phyloP scores from a whole-genome alignment of 2,329 filamentous ascomycete species.

The Chaetomium strumarium region DNA sequence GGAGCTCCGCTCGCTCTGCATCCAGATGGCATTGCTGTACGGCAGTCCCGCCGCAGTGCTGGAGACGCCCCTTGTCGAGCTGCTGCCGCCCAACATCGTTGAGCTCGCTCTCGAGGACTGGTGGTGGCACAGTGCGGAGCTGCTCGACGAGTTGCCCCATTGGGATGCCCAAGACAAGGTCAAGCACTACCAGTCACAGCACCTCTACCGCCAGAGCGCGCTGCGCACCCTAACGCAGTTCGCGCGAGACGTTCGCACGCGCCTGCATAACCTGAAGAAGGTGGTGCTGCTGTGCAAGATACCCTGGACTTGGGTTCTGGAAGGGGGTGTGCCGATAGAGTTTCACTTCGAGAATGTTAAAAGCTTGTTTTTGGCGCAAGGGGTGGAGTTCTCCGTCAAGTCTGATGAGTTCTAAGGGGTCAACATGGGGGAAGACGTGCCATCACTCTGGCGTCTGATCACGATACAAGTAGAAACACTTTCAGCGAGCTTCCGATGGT shows the following conservation, averaged over 20 bases:
- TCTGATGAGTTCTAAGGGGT: conserved; percentile 16
- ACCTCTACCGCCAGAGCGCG: conserved; percentile 19
- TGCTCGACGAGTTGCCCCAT: conserved; percentile 12
- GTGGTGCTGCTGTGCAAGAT: conserved; percentile 23
- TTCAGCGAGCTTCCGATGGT: too few species aligned
- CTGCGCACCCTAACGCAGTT: conserved; percentile 20
- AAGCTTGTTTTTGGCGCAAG: conserved; percentile 15
- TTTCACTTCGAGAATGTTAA: conserved; percentile 22
- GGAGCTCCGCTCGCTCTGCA: conserved; percentile 21
- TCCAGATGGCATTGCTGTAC: conserved; percentile 25
- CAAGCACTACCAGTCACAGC: conserved; percentile 18
- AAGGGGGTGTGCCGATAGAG: conserved; percentile 17
- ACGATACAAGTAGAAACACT: neutral
- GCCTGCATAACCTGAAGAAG: conserved; percentile 17
- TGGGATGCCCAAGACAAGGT: conserved; percentile 18
- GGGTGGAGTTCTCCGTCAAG: conserved; percentile 22
- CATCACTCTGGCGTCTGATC: neutral
- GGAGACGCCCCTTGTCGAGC: conserved; percentile 16
- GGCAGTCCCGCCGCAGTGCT: conserved; percentile 10
- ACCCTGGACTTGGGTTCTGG: conserved; percentile 24
- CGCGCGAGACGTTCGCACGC: conserved; percentile 15
- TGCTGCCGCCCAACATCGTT: conserved; percentile 25
- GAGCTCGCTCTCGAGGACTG: conserved; percentile 27
- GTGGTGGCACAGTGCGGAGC: conserved; percentile 24
- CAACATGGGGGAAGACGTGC: neutral